Base-by-base conservation (phyloP, 2,329 filamentous ascomycete genomes). In the Purpureocillium takamizusanense region DNA sequence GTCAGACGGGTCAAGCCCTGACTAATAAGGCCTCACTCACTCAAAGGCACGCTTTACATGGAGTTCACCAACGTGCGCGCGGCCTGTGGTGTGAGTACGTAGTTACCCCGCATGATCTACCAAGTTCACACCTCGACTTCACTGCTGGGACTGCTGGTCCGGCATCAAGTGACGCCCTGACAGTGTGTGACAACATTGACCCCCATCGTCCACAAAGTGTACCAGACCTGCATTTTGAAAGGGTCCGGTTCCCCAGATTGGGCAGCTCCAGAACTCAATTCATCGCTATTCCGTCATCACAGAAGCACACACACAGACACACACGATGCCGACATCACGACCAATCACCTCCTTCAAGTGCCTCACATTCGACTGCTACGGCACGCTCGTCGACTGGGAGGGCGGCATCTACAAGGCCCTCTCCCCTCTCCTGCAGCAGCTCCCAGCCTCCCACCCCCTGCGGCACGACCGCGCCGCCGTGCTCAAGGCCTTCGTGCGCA, bases 381-480 rank as follows among this genome's bases (percentile, higher is more conserved):
- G 84, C 56, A 90, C 85, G 0, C 70, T 89, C 4, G 76, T 89
- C 43, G 82, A 89, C 65, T 87, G 82, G 83, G 81, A 87, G 56
- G 55, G 63, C n/a, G 82, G 82, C 42, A 72, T 86, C 40, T 58
- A 72, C 37, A 46, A 58, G 3, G 67, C 72, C 3, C 66, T 87
- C 2, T 49, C 57, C 17, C 67, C 73, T 1, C 51, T 75, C 7
- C 57, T 69, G 38, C 51, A 66, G 30, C 59, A 54, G n/a, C 59
- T 72, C 0, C 60, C 65, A 0, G 21, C 55, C 3, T 44, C 53
- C 6, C 59, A 70, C 46, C 52, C 59, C 1, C 52, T 60, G 40
- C 53, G 52, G 36, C 48, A 61, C 25, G 46, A 60, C 27, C 58
- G 63, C 9, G 55, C 62, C 12, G 60, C 62, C 38, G 61, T 66